Base-by-base conservation (phyloP, 2,329 filamentous ascomycete genomes). In the Fusarium xyrophilum region DNA sequence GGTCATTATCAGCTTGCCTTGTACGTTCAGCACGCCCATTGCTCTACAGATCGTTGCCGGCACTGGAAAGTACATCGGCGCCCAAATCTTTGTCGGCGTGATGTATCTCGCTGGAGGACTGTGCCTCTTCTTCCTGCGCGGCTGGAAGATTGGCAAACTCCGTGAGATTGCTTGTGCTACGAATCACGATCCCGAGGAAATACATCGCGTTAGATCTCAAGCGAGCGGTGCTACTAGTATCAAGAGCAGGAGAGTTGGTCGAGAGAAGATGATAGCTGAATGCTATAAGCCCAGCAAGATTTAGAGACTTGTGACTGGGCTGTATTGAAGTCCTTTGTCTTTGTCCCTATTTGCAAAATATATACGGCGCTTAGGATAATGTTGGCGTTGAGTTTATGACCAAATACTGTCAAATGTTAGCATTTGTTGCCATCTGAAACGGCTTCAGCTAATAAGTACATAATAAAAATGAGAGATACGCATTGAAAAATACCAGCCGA, bases 1-100 rank as follows among this genome's bases (percentile, higher is more conserved):
- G 92, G 74, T 94, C 28, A 82, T 88, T 9, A 83, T 95, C 19
- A 86, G 90, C 8, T 76, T 93, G 13, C 92, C 92, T 1, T 86
- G 87, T 15, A 92, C 90, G 0, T 93, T 89, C 69, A 85, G 87
- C 38, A 87, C 89, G 69, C 85, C 86, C 4, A 91, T 91, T 67
- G 89, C 84, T 5, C 76, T 91, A 40, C 80, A 85, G 54, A 83
- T 91, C 69, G 77, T 72, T 54, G 78, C 21, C 73, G 82, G 38
- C 28, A 80, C 78, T 0, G 76, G 79, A 30, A 82, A 83, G 23
- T 88, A 88, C 60, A 76, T 86, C 5, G 76, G 84, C 13, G 82
- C 83, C 0, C 84, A 88, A 73, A 70, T 90, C 3, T 90, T 91
- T 66, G 83, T 85, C 0, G 88, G 86, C 3, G 79, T 87, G 61